phyloP scores from a whole-genome alignment of 148 eudicot genomes.

The Vaccinium vitisidaea region DNA sequence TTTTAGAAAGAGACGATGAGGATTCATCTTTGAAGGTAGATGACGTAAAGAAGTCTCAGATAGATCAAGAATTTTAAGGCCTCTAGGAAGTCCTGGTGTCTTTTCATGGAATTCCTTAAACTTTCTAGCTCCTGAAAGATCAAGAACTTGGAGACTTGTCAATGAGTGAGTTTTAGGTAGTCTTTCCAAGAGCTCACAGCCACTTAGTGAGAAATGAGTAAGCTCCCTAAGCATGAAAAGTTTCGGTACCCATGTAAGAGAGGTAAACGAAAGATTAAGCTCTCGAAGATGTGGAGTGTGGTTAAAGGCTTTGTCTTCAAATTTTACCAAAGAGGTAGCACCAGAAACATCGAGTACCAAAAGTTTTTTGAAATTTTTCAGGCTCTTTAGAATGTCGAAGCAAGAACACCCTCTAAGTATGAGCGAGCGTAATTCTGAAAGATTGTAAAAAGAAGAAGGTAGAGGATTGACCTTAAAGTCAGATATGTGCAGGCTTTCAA shows the following conservation, averaged over 20 bases:
- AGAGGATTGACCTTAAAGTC: conserved; percentile 12
- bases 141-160: conserved; percentile 23
- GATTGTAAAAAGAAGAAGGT: conserved; percentile 26
- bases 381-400: conserved; percentile 5
- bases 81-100: background rate
- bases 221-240: conserved; percentile 17
- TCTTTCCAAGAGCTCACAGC: conserved; percentile 19
- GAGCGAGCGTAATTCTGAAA: conserved; percentile 23
- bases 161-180: conserved; percentile 4
- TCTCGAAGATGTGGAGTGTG: conserved; percentile 17
- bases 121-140: conserved; percentile 25
- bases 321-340: conserved; percentile 9
- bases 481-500: conserved; percentile 29
- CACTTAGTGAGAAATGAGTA: conserved; percentile 29
- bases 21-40: conserved; percentile 24
- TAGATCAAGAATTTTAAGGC: conserved; percentile 26
- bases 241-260: conserved; percentile 20
- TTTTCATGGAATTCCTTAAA: conserved; percentile 26
- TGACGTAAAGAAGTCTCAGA: conserved; percentile 18
- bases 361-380: conserved; percentile 16
- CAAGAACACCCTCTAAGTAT: conserved; percentile 28
- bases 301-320: conserved; percentile 10
- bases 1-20: conserved; percentile 17
- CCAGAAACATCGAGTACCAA: conserved; percentile 31
- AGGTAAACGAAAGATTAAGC: conserved; percentile 31